Percentiles rank a stretch among this genome's conserved stretches.
Conservation (phyloP, 2,329 filamentous ascomycete species). For the Fusarium incarnatum region DNA sequence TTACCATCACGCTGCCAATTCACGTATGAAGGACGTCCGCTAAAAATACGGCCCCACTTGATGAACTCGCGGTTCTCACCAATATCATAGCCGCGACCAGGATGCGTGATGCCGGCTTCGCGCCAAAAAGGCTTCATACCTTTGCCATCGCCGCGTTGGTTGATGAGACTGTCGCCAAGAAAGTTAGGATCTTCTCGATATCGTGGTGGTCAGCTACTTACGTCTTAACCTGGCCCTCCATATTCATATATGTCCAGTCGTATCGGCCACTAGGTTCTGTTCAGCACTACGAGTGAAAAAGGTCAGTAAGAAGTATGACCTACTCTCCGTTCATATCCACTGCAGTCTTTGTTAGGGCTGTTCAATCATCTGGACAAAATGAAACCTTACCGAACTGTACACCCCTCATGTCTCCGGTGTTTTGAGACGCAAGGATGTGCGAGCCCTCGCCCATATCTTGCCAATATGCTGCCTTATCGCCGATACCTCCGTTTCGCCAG, state of each 20-base stretch:
- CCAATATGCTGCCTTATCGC: conserved; percentile 10
- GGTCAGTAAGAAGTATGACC: too few species aligned
- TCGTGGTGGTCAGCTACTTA: too few species aligned
- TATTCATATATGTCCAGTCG: not conserved
- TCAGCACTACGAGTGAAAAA: too few species aligned
- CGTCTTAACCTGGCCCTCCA: not conserved
- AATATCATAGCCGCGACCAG: not conserved
- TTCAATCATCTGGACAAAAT: too few species aligned
- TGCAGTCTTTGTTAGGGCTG: not conserved
- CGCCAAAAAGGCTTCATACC: conserved; percentile 4
- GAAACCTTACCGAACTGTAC: not conserved
- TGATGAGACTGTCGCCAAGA: not conserved
- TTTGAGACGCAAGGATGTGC: not conserved
- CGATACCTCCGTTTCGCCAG: conserved; percentile 2
- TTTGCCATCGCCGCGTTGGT: not conserved
- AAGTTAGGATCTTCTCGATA: too few species aligned
- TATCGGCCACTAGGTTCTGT: not conserved
- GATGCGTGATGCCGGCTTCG: not conserved
- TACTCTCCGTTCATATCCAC: conserved; percentile 6
- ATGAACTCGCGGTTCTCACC: conserved; percentile 6
- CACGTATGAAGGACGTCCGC: not conserved
- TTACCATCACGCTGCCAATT: not conserved
- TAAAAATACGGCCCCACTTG: conserved; percentile 1
- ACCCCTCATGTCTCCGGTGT: conserved; percentile 1
- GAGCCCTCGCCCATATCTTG: not conserved